Conservation (phyloP, 345 rosid species). For the Acer negundo region DNA sequence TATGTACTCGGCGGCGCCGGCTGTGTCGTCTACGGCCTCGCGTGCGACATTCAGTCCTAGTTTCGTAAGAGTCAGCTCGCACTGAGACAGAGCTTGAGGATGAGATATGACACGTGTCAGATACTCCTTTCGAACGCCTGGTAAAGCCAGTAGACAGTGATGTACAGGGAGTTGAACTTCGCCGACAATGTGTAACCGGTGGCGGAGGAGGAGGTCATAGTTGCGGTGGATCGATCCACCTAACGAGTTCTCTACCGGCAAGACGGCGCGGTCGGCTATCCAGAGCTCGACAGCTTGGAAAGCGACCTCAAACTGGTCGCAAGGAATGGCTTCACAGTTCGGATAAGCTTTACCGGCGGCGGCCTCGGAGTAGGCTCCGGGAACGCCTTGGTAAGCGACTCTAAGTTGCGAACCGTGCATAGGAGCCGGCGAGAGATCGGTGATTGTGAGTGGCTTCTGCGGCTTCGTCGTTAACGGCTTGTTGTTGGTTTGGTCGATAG, state of each 20-base stretch:
- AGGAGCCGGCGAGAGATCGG: slow-evolving; percentile 86
- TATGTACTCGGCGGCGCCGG: slow-evolving; percentile 91
- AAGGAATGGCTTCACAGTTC: slow-evolving; percentile 88
- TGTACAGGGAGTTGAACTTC: slow-evolving; percentile 95
- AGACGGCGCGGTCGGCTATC: slow-evolving; percentile 95
- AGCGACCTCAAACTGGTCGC: slow-evolving; percentile 97
- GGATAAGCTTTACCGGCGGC: slow-evolving; percentile 98
- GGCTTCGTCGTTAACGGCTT: slow-evolving; percentile 22
- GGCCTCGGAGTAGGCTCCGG: slow-evolving; percentile 97
- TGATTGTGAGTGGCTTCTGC: slow-evolving; percentile 57
- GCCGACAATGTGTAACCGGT: slow-evolving; percentile 94
- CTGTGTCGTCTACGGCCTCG: slow-evolving; percentile 92
- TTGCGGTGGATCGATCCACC: slow-evolving; percentile 98
- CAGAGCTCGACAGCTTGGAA: slow-evolving; percentile 98
- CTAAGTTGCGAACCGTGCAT: slow-evolving; percentile 87
- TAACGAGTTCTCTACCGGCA: slow-evolving; percentile 90
- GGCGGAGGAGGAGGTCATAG: slow-evolving; percentile 95
- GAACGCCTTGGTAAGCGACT: slow-evolving; percentile 97
- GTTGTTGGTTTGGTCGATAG: slow-evolving; percentile 36
- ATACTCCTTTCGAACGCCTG: slow-evolving; percentile 77
- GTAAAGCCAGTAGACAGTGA: slow-evolving; percentile 90
- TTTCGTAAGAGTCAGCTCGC: slow-evolving; percentile 79
- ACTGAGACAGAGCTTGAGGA: slow-evolving; percentile 94
- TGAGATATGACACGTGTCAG: slow-evolving; percentile 90
- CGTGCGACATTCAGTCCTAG: slow-evolving; percentile 79